A percentile compares a stretch with the other conserved stretches of the same genome.
Conservation (phyloP, 1,284 basidiomycete species). For the Heterobasidion parviporum region DNA sequence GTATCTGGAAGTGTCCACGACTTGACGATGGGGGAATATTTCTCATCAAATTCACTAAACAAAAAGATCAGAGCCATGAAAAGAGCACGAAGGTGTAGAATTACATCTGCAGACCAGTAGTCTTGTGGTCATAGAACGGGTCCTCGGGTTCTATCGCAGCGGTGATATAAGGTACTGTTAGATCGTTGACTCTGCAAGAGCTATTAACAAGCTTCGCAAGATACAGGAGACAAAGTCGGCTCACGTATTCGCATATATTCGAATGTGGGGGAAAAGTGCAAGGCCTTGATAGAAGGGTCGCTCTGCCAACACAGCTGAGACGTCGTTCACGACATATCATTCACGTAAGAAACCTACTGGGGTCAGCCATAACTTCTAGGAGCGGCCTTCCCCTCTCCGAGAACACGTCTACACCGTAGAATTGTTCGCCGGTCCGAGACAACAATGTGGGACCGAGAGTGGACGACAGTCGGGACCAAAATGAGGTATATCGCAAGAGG, state of each 20-base stretch:
- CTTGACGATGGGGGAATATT: slow-evolving; percentile 49
- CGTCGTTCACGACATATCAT: not conserved
- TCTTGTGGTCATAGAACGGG: slow-evolving; percentile 52
- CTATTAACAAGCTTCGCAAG: slow-evolving; percentile 19
- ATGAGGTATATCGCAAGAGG: slow-evolving; percentile 46
- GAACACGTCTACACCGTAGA: slow-evolving; percentile 56
- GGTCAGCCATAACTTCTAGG: slow-evolving; percentile 81
- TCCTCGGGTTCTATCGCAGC: slow-evolving; percentile 67
- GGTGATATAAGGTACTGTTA: slow-evolving; percentile 78
- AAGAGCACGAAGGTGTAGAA: slow-evolving; percentile 15
- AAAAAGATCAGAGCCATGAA: not conserved
- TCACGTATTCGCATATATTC: slow-evolving; percentile 82
- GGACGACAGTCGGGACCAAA: slow-evolving; percentile 50
- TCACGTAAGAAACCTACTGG: slow-evolving; percentile 34
- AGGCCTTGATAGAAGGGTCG: slow-evolving; percentile 76
- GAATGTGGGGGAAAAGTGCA: slow-evolving; percentile 56
- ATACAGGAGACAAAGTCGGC: slow-evolving; percentile 20
- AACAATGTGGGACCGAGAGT: slow-evolving; percentile 67
- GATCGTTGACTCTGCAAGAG: slow-evolving; percentile 45
- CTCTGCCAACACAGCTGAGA: slow-evolving; percentile 30
- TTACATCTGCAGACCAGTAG: slow-evolving; percentile 58
- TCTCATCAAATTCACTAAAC: slow-evolving; percentile 44
- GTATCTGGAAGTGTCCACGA: slow-evolving; percentile 33
- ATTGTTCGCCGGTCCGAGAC: slow-evolving; percentile 71
- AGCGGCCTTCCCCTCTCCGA: slow-evolving; percentile 61